phyloP scores from a whole-genome alignment of 495 filamentous ascomycete species.

The Corynascus novoguineensis region DNA sequence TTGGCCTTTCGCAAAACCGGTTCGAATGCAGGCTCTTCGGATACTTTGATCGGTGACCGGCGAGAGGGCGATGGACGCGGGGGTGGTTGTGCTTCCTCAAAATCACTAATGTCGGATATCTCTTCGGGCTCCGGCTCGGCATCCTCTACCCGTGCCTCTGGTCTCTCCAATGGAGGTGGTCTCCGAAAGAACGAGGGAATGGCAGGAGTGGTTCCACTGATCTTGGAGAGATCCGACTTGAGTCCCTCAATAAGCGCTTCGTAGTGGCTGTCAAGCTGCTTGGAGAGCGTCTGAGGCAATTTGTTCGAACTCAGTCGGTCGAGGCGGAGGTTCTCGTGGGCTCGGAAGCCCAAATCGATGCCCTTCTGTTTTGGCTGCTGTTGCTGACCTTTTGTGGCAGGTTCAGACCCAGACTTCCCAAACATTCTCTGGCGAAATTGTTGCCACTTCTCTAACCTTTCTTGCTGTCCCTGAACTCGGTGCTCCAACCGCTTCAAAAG shows the following conservation, averaged over 20 bases:
- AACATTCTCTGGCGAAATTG: constrained; percentile 54
- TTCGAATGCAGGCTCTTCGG: constrained; percentile 17
- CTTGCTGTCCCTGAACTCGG: constrained; percentile 55
- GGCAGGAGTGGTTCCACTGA: constrained; percentile 12
- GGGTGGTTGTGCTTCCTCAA: constrained; percentile 33
- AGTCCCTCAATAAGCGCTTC: constrained; percentile 38
- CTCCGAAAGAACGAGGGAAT: constrained; percentile 27
- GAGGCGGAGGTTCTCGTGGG: constrained; percentile 38
- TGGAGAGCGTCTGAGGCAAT: constrained; percentile 15
- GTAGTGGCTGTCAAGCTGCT: constrained; percentile 36
- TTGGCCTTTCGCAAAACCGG: constrained; percentile 17
- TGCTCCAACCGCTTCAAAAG: constrained; percentile 58
- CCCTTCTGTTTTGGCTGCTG: constrained; percentile 28
- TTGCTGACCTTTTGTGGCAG: constrained; percentile 18
- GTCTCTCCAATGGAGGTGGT: constrained; percentile 12
- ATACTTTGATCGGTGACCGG: constrained; percentile 13
- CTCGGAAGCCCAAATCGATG: constrained; percentile 46
- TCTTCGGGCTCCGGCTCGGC: constrained; percentile 23
- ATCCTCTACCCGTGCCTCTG: constrained; percentile 9
- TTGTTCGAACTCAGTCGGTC: constrained; percentile 28
- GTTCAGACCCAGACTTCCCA: constrained; percentile 26
- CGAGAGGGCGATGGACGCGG: constrained; percentile 15
- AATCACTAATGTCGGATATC: constrained; percentile 44
- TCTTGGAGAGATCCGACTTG: constrained; percentile 34
- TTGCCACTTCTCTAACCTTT: constrained; percentile 65